These are phyloP conservation scores for Epichloe aotearoae DNA, from an alignment of 2,329 filamentous ascomycete genomes.

Conservation along the genomic window DNA sequence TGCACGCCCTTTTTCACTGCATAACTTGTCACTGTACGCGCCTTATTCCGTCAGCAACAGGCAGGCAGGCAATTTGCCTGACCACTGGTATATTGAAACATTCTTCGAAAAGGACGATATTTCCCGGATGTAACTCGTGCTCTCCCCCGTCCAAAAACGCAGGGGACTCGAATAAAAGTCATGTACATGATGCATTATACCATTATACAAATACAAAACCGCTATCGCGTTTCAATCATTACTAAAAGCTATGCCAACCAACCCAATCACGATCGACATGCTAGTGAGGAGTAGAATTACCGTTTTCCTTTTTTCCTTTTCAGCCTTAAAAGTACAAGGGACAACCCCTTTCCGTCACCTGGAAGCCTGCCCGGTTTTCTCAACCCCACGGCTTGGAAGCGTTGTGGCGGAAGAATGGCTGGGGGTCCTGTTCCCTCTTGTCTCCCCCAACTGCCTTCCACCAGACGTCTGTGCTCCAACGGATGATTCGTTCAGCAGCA, in stretches of 20 bases:
- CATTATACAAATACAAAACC: slow-evolving; percentile 2
- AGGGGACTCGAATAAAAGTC: neutral
- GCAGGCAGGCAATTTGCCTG: too few species aligned
- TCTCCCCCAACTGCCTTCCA: slow-evolving; percentile 71
- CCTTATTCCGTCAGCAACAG: too few species aligned
- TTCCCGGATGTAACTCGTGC: too few species aligned
- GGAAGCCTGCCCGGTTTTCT: neutral
- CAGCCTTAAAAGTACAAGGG: neutral
- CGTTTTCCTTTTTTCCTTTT: neutral
- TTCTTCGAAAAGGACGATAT: too few species aligned
- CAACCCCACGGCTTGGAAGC: slow-evolving; percentile 9
- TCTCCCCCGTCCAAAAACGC: too few species aligned
- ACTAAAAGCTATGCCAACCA: slow-evolving; percentile 7
- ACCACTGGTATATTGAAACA: too few species aligned
- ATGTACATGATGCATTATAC: neutral
- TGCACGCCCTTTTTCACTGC: neutral
- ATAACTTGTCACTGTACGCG: too few species aligned
- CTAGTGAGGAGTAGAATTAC: slow-evolving; percentile 6
- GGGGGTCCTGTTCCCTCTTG: slow-evolving; percentile 34
- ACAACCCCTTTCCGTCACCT: too few species aligned
- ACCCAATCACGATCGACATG: neutral
- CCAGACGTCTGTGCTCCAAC: slow-evolving; percentile 92
- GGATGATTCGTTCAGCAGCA: slow-evolving; percentile 67
- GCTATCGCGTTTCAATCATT: slow-evolving; percentile 9
- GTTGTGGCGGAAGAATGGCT: slow-evolving; percentile 20